A percentile compares a stretch with the other conserved stretches of the same genome.
Conservation (phyloP, 345 rosid species). For the Physaria fendleri region DNA sequence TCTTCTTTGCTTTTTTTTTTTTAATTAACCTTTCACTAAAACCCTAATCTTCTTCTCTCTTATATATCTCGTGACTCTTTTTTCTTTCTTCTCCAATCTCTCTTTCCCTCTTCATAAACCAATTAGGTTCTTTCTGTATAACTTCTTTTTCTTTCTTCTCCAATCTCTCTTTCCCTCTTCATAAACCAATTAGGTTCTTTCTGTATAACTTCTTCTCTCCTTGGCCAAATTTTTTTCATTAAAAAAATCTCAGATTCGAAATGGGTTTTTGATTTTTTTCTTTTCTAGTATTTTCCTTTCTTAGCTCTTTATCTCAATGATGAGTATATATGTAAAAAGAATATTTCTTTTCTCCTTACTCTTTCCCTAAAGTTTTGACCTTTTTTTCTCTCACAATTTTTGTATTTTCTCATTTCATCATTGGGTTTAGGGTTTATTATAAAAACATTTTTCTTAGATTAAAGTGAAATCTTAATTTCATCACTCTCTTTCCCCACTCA, state of each 20-base stretch:
- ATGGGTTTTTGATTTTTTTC: not conserved
- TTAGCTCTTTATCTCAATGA: slow-evolving; percentile 12
- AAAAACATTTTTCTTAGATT: not conserved
- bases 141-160: no score
- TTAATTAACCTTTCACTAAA: not conserved
- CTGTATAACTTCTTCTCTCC: no score
- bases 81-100: slow-evolving; percentile 25
- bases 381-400: slow-evolving; percentile 23
- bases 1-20: slow-evolving; percentile 1
- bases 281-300: not conserved
- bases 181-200: no score
- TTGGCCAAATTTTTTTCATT: slow-evolving; percentile 7
- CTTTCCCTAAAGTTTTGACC: slow-evolving; percentile 33
- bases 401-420: not conserved
- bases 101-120: not conserved
- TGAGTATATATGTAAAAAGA: slow-evolving; percentile 13
- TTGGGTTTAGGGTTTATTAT: slow-evolving; percentile 46
- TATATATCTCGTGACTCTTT: slow-evolving; percentile 34
- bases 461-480: slow-evolving; percentile 3
- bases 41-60: slow-evolving; percentile 21
- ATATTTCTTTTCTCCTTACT: slow-evolving; percentile 15
- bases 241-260: slow-evolving; percentile 9
- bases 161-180: no score
- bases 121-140: slow-evolving; percentile 14
- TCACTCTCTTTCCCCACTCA: slow-evolving; percentile 13